Evolutionary conservation across 2,329 filamentous ascomycete genomes (phyloP).

Genomic region (Colletotrichum viniferum): DNA sequence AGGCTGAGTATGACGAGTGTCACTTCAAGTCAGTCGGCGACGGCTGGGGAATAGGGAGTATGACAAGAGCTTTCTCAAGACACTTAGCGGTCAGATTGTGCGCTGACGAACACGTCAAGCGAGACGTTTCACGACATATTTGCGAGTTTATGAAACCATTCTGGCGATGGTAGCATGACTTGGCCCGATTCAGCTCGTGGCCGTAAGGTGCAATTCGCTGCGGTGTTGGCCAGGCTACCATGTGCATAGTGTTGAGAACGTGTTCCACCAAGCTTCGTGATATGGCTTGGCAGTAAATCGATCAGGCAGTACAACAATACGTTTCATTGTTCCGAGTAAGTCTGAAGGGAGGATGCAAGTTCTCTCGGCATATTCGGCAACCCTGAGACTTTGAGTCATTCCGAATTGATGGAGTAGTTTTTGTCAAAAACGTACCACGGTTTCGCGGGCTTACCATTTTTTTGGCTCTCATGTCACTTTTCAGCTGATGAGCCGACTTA

Average conservation of each 20-base stretch:
- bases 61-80: not conserved
- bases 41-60: not conserved
- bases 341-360: not conserved
- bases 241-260: not conserved
- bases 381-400: not conserved
- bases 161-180: not conserved
- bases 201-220: not conserved
- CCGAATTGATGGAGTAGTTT: not conserved
- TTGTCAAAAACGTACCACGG: fast-evolving
- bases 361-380: not conserved
- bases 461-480: not conserved
- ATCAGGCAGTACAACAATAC: not conserved
- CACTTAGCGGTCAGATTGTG: not conserved
- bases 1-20: not conserved
- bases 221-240: not conserved
- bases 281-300: not conserved
- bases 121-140: not conserved
- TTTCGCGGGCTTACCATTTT: not conserved
- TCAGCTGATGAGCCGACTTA: not conserved
- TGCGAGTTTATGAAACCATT: not conserved
- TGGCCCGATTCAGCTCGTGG: not conserved
- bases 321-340: not conserved
- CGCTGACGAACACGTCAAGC: not conserved
- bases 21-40: not conserved
- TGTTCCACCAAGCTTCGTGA: not conserved